Conservation (phyloP, 2,329 filamentous ascomycete genomes). For the Gremmenia infestans region DNA sequence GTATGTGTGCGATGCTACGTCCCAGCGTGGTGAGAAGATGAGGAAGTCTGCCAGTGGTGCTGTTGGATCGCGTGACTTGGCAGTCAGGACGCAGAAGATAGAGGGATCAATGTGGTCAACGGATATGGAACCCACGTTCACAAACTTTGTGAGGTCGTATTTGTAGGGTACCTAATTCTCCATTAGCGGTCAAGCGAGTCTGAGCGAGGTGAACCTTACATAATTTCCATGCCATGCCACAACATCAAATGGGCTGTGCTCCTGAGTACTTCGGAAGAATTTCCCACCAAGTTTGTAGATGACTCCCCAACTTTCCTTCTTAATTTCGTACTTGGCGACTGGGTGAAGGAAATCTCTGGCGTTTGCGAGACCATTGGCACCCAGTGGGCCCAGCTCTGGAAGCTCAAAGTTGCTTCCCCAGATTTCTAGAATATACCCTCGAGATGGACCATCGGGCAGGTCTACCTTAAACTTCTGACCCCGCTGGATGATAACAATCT, state of each 20-base stretch:
- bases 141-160: slow-evolving; percentile 63
- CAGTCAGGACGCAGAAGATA: slow-evolving; percentile 62
- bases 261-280: slow-evolving; percentile 59
- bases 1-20: slow-evolving; percentile 55
- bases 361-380: slow-evolving; percentile 60
- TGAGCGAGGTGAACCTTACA: slow-evolving; percentile 7
- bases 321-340: slow-evolving; percentile 46
- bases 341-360: slow-evolving; percentile 60
- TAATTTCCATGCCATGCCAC: slow-evolving; percentile 71
- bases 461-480: slow-evolving; percentile 58
- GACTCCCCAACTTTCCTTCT: slow-evolving; percentile 32
- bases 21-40: slow-evolving; percentile 64
- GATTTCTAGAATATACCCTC: slow-evolving; percentile 58
- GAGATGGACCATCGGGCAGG: slow-evolving; percentile 52
- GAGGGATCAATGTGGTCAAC: slow-evolving; percentile 64
- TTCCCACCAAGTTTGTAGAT: slow-evolving; percentile 58
- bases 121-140: slow-evolving; percentile 54
- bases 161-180: slow-evolving; percentile 55
- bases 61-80: slow-evolving; percentile 47
- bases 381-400: slow-evolving; percentile 60
- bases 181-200: slow-evolving; percentile 8
- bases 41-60: slow-evolving; percentile 61
- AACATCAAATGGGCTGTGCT: slow-evolving; percentile 70
- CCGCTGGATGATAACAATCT: slow-evolving; percentile 59
- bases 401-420: slow-evolving; percentile 59